Conservation (phyloP, 345 rosid genomes). For the Cochlearia excelsa region DNA sequence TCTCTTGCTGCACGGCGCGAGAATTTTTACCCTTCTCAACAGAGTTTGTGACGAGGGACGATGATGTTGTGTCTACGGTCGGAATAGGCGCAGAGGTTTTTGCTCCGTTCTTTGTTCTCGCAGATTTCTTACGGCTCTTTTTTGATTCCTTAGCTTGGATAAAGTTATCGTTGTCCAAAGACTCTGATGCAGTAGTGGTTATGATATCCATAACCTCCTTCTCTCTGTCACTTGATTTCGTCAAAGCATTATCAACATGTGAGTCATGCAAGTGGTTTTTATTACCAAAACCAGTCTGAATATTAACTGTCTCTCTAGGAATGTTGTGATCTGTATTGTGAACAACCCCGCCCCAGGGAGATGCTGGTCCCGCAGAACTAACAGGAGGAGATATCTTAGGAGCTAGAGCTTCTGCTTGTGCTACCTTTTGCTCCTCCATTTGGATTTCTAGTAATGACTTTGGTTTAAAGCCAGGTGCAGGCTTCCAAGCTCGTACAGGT, state of each 20-base stretch:
- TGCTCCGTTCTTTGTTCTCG: slow-evolving; percentile 68
- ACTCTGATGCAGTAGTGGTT: slow-evolving; percentile 36
- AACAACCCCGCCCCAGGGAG: slow-evolving; percentile 84
- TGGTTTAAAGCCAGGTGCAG: slow-evolving; percentile 94
- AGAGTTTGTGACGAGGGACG: slow-evolving; percentile 51
- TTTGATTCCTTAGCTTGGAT: slow-evolving; percentile 87
- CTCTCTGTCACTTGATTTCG: slow-evolving; percentile 51
- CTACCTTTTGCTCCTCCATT: slow-evolving; percentile 80
- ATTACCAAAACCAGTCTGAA: slow-evolving; percentile 44
- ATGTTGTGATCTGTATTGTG: slow-evolving; percentile 51
- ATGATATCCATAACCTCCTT: slow-evolving; percentile 37
- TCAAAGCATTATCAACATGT: slow-evolving; percentile 60
- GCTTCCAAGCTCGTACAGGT: slow-evolving; percentile 79
- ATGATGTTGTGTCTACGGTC: slow-evolving; percentile 38
- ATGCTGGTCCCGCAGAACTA: slow-evolving; percentile 39
- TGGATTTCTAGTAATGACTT: slow-evolving; percentile 96
- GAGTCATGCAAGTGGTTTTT: slow-evolving; percentile 74
- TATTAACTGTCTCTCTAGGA: slow-evolving; percentile 39
- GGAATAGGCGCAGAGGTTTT: slow-evolving; percentile 44
- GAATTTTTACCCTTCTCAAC: slow-evolving; percentile 69
- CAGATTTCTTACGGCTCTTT: slow-evolving; percentile 82
- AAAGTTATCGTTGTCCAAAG: slow-evolving; percentile 63
- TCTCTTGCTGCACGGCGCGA: slow-evolving; percentile 55
- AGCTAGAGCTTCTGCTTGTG: slow-evolving; percentile 53
- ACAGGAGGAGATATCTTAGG: slow-evolving; percentile 49